Conservation (phyloP, 352 stramenopile species). For the Pseudoperonospora humuli region DNA sequence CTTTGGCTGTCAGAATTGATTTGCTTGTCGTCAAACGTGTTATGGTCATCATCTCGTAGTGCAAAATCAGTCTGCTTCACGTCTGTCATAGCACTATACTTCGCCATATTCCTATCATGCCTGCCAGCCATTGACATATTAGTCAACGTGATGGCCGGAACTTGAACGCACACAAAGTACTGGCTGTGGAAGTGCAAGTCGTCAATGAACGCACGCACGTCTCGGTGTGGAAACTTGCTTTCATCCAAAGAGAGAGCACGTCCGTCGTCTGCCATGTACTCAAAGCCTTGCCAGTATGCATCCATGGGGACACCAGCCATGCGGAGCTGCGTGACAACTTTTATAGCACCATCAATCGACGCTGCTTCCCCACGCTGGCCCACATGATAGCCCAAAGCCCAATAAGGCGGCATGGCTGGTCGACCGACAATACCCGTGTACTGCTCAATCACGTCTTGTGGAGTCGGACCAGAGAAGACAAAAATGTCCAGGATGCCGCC, state of each 20-base stretch:
- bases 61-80: not conserved
- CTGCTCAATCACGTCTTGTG: conserved; percentile 50
- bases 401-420: conserved; percentile 75
- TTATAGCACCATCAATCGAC: conserved; percentile 16
- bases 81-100: conserved; percentile 2
- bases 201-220: conserved; percentile 53
- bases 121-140: conserved; percentile 8
- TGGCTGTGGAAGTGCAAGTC: conserved; percentile 79
- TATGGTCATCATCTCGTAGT: not conserved
- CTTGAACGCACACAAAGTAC: conserved; percentile 65
- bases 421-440: conserved; percentile 73
- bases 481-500: conserved; percentile 81
- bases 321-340: conserved; percentile 25
- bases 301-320: conserved; percentile 60
- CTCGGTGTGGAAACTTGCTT: conserved; percentile 30
- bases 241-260: conserved; percentile 57
- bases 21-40: not conserved
- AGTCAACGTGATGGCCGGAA: conserved; percentile 40
- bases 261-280: conserved; percentile 35
- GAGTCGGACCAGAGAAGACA: conserved; percentile 57
- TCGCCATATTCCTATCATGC: not conserved
- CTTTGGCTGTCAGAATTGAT: not conserved
- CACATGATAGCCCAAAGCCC: conserved; percentile 80
- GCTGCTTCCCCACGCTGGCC: conserved; percentile 28
- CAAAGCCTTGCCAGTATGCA: conserved; percentile 65